Conservation (phyloP, 1,284 basidiomycete genomes). For the Cutaneotrichosporon daszewskae region DNA sequence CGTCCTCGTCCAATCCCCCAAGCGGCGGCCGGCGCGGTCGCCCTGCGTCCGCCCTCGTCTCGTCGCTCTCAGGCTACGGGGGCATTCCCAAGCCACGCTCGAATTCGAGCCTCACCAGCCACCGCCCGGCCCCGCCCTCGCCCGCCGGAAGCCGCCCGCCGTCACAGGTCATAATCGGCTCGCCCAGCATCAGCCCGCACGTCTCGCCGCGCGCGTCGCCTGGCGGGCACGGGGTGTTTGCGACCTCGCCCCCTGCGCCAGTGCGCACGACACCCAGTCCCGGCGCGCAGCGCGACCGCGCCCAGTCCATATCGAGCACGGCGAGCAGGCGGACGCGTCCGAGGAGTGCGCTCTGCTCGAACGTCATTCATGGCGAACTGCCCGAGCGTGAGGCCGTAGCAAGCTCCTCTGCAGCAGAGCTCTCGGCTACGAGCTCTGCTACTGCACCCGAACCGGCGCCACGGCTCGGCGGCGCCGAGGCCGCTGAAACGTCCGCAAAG, state of each 20-base stretch:
- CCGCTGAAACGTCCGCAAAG: too few species aligned
- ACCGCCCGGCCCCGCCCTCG: slow-evolving; percentile 38
- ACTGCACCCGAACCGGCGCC: too few species aligned
- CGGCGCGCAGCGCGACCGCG: slow-evolving; percentile 3
- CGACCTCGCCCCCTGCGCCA: slow-evolving; percentile 3
- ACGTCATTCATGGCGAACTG: neutral
- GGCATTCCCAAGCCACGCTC: slow-evolving; percentile 25
- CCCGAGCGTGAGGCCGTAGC: too few species aligned
- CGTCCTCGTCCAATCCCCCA: too few species aligned
- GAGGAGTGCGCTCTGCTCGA: neutral
- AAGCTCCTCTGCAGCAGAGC: too few species aligned
- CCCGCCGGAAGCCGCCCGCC: slow-evolving; percentile 32
- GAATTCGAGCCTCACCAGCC: slow-evolving; percentile 22
- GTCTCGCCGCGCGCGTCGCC: slow-evolving; percentile 3
- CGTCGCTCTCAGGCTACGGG: too few species aligned
- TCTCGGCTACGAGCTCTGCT: too few species aligned
- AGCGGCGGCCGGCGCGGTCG: too few species aligned
- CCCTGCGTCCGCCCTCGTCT: too few species aligned
- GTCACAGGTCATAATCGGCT: slow-evolving; percentile 20
- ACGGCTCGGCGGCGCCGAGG: too few species aligned
- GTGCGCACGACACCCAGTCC: neutral
- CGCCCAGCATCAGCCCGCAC: slow-evolving; percentile 5
- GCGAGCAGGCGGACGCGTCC: neutral
- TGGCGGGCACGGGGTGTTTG: neutral
- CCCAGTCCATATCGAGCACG: neutral